Conservation (phyloP, 768 basidiomycete genomes). For the Suillus cothurnatus region DNA sequence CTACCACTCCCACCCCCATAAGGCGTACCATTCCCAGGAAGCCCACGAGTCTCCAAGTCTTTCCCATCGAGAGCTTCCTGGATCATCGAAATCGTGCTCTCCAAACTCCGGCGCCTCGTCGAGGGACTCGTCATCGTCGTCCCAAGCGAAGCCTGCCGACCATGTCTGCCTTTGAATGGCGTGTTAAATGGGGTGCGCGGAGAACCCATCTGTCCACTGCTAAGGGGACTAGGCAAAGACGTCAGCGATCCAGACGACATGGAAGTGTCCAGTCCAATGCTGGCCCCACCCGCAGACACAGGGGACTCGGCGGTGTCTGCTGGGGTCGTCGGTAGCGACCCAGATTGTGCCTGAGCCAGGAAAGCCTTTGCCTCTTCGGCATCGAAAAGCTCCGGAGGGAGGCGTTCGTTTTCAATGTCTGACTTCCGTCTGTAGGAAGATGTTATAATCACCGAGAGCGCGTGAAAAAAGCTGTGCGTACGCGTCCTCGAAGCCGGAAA, state of each 20-base stretch:
- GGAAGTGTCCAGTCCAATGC: slow-evolving; percentile 42
- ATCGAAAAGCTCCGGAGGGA: slow-evolving; percentile 96
- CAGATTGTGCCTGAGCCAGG: slow-evolving; percentile 38
- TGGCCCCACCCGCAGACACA: slow-evolving; percentile 45
- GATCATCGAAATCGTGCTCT: slow-evolving; percentile 95
- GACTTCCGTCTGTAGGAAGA: slow-evolving; percentile 78
- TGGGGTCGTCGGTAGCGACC: slow-evolving; percentile 56
- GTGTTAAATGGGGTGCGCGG: slow-evolving; percentile 52
- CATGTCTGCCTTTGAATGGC: slow-evolving; percentile 67
- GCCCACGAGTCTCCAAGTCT: slow-evolving; percentile 37
- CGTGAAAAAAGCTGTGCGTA: slow-evolving; percentile 44
- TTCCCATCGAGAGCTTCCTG: slow-evolving; percentile 89
- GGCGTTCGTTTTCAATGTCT: slow-evolving; percentile 97
- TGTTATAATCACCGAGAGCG: neutral
- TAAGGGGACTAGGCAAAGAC: slow-evolving; percentile 27
- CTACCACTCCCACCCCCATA: slow-evolving; percentile 12
- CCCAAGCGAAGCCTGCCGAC: slow-evolving; percentile 63
- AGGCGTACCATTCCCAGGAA: slow-evolving; percentile 24
- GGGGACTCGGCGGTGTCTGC: slow-evolving; percentile 43
- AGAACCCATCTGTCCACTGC: slow-evolving; percentile 18
- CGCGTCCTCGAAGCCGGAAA: slow-evolving; percentile 95
- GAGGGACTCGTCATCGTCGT: slow-evolving; percentile 93
- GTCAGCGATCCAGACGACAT: slow-evolving; percentile 25
- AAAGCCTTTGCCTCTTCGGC: slow-evolving; percentile 70
- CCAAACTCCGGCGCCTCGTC: slow-evolving; percentile 86